These are phyloP conservation scores for Prosopis cineraria DNA, from an alignment of 306 rosid species.

Conservation along the genomic window DNA sequence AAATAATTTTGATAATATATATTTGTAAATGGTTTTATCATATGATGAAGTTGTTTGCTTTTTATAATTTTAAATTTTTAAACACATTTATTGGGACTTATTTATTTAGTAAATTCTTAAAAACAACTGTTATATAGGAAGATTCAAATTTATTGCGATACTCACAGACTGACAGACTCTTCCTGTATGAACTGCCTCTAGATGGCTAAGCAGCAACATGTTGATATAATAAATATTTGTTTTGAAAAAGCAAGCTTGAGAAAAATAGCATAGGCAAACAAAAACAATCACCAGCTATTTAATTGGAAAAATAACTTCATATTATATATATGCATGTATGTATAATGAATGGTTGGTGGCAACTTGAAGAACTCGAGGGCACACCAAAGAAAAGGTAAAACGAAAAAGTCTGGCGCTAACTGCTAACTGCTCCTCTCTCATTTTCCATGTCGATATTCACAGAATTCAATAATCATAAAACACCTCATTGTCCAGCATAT, in stretches of 20 bases:
- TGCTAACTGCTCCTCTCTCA: constrained; percentile 21
- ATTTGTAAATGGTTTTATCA: too few relatives aligned
- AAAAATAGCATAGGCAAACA: background rate
- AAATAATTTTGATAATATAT: too few relatives aligned
- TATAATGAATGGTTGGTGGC: constrained; percentile 10
- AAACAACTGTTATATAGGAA: too few relatives aligned
- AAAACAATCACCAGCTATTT: background rate
- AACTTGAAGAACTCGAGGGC: background rate
- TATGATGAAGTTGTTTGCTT: too few relatives aligned
- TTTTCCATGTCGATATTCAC: constrained; percentile 16
- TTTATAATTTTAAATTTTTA: too few relatives aligned
- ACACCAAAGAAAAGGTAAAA: constrained; percentile 12
- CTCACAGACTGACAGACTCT: too few relatives aligned
- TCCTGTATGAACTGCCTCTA: background rate
- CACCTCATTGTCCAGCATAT: constrained; percentile 9
- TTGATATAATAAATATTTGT: background rate
- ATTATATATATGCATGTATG: background rate
- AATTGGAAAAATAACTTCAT: background rate
- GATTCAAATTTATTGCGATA: background rate
- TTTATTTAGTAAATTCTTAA: too few relatives aligned
- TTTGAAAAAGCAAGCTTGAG: background rate
- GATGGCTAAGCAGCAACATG: background rate
- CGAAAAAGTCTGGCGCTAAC: constrained; percentile 1
- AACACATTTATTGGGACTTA: too few relatives aligned
- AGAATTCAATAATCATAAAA: constrained; percentile 18